phyloP scores from a whole-genome alignment of 495 filamentous ascomycete genomes.

The Clohesyomyces aquaticus region DNA sequence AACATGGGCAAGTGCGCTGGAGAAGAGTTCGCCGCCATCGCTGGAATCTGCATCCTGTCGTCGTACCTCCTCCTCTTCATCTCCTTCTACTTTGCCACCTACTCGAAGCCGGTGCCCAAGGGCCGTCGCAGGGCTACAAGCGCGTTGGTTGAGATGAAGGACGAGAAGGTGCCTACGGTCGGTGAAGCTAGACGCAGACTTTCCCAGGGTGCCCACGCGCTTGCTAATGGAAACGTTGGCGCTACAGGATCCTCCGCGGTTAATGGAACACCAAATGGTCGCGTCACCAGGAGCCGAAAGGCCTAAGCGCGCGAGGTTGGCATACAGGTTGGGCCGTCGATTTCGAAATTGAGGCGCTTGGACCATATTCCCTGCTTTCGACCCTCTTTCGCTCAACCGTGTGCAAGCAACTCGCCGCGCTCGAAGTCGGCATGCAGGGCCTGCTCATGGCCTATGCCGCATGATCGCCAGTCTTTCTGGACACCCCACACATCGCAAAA shows the following conservation, averaged over 20 bases:
- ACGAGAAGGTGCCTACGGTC: slow-evolving; percentile 52
- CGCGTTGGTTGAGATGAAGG: slow-evolving; percentile 52
- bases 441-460: no score
- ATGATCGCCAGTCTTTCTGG: no score
- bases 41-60: slow-evolving; percentile 86
- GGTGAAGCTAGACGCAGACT: slow-evolving; percentile 46
- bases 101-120: slow-evolving; percentile 69
- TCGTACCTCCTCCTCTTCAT: slow-evolving; percentile 98
- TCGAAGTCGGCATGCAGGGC: no score
- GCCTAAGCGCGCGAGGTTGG: slow-evolving; percentile 32
- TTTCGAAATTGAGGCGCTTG: no score
- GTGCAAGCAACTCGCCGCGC: no score
- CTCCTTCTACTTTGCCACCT: slow-evolving; percentile 97
- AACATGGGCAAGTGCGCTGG: slow-evolving; percentile 85
- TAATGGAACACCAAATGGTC: slow-evolving; percentile 25
- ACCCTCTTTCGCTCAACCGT: no score
- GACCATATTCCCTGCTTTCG: no score
- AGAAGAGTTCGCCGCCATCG: slow-evolving; percentile 95
- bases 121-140: slow-evolving; percentile 46
- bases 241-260: slow-evolving; percentile 20
- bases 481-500: no score
- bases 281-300: slow-evolving; percentile 38
- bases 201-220: slow-evolving; percentile 29
- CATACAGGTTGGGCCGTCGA: no score
- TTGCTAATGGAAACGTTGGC: slow-evolving; percentile 23